Evolutionary conservation across 768 basidiomycete species (phyloP).

Genomic region (Suillus plorans): DNA sequence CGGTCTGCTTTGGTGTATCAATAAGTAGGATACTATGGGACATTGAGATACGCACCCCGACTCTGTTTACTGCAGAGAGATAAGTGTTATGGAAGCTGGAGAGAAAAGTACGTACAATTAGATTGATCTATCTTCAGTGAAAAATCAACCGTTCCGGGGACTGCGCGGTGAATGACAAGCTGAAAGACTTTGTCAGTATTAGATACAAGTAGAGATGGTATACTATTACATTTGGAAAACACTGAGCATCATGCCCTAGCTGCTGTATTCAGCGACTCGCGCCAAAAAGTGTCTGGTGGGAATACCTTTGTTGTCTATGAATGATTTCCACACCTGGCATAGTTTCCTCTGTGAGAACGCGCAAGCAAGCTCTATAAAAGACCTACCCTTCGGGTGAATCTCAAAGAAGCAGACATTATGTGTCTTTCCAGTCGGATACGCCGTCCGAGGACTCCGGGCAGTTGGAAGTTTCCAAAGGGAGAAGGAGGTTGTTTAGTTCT

Average conservation of each 20-base stretch:
- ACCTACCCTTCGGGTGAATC: slow-evolving; percentile 64
- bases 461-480: slow-evolving; percentile 2
- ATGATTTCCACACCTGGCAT: slow-evolving; percentile 77
- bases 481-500: slow-evolving; percentile 30
- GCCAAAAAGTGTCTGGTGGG: neutral
- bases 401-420: slow-evolving; percentile 64
- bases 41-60: slow-evolving; percentile 54
- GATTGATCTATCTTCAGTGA: slow-evolving; percentile 73
- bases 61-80: slow-evolving; percentile 64
- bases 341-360: slow-evolving; percentile 10
- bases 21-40: neutral
- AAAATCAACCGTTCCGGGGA: slow-evolving; percentile 70
- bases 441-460: neutral
- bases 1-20: slow-evolving; percentile 37
- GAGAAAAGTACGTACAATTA: slow-evolving; percentile 51
- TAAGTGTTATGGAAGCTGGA: slow-evolving; percentile 3
- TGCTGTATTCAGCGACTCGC: slow-evolving; percentile 11
- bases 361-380: neutral
- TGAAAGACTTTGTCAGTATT: slow-evolving; percentile 26
- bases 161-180: slow-evolving; percentile 64
- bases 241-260: slow-evolving; percentile 75
- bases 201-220: neutral
- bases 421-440: neutral
- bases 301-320: slow-evolving; percentile 70
- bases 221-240: slow-evolving; percentile 69